phyloP scores from a whole-genome alignment of 2,329 filamentous ascomycete genomes.

The Chaetomiaceae sp. region DNA sequence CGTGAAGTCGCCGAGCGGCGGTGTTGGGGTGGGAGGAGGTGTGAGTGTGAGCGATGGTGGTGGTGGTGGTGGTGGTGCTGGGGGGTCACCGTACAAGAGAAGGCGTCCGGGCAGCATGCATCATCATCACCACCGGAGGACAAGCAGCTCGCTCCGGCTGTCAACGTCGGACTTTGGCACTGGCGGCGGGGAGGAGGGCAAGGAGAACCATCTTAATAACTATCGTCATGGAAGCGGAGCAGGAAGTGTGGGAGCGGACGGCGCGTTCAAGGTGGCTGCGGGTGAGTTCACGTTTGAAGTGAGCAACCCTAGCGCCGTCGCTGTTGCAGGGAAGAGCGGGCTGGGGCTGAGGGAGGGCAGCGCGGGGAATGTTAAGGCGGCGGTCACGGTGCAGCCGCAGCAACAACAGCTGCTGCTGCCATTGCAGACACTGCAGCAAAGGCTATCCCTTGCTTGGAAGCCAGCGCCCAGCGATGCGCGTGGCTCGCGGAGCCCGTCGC shows the following conservation, averaged over 20 bases:
- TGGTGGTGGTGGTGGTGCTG: background rate
- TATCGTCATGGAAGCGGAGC: background rate
- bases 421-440: slow-evolving; percentile 2
- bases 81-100: slow-evolving; percentile 3
- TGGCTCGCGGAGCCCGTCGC: slow-evolving; percentile 3
- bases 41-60: background rate
- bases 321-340: slow-evolving; percentile 14
- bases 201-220: slow-evolving; percentile 5
- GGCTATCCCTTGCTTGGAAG: slow-evolving; percentile 8
- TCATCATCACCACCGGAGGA: slow-evolving; percentile 2
- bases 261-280: slow-evolving; percentile 6
- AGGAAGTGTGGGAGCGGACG: background rate
- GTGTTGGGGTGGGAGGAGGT: too few species aligned
- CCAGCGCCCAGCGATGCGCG: background rate
- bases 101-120: slow-evolving; percentile 1
- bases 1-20: background rate
- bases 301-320: background rate
- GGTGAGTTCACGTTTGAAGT: slow-evolving; percentile 15
- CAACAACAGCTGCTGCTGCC: background rate
- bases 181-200: slow-evolving; percentile 1
- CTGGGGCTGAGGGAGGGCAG: slow-evolving; percentile 13
- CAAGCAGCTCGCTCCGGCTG: slow-evolving; percentile 2
- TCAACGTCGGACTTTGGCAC: background rate
- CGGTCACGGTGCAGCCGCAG: background rate
- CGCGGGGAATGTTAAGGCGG: slow-evolving; percentile 4